These are phyloP conservation scores for Turnera subulata DNA, from an alignment of 345 rosid genomes.

Conservation along the genomic window DNA sequence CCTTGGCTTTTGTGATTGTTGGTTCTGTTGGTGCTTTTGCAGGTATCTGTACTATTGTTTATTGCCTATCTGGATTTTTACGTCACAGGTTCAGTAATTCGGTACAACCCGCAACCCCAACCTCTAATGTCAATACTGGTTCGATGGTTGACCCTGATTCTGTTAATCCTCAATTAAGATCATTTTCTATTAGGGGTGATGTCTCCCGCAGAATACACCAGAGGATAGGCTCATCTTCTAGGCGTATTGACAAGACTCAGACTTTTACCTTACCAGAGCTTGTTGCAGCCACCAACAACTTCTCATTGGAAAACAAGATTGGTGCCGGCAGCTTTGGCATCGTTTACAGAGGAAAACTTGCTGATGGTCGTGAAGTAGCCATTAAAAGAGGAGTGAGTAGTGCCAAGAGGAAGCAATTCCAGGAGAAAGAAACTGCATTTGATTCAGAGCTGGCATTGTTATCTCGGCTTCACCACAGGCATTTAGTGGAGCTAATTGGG, in stretches of 20 bases:
- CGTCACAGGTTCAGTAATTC: constrained; percentile 3
- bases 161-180: constrained; percentile 13
- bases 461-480: constrained; percentile 60
- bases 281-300: constrained; percentile 35
- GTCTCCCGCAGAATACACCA: constrained; percentile 33
- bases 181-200: constrained; percentile 22
- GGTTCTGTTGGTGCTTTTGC: constrained; percentile 48
- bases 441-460: constrained; percentile 47
- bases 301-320: constrained; percentile 41
- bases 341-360: constrained; percentile 48
- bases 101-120: background rate
- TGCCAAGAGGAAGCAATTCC: constrained; percentile 22
- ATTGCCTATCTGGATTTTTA: constrained; percentile 25
- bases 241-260: constrained; percentile 28
- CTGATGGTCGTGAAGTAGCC: constrained; percentile 53
- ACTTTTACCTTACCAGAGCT: constrained; percentile 44
- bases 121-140: background rate
- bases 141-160: constrained; percentile 12
- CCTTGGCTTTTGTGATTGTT: constrained; percentile 29
- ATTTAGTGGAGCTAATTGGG: constrained; percentile 51
- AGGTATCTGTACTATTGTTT: constrained; percentile 38
- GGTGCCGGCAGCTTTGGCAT: constrained; percentile 60
- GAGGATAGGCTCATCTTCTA: constrained; percentile 40
- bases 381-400: constrained; percentile 48
- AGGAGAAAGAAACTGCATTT: constrained; percentile 52